Conservation (phyloP, 2,329 filamentous ascomycete species). For the Dichotomopilus funicola region DNA sequence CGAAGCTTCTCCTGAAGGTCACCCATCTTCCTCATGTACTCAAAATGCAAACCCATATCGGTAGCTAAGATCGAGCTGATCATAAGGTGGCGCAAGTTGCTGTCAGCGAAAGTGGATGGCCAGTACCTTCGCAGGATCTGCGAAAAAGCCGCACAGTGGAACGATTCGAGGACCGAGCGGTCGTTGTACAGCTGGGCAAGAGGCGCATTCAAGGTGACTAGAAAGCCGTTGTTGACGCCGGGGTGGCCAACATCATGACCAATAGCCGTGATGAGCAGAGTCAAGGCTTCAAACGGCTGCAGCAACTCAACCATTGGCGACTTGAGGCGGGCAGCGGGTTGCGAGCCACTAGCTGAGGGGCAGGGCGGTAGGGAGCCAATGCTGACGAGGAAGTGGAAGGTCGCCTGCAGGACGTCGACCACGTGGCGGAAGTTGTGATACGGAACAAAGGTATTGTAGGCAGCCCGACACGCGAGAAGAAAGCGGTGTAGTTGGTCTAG, state of each 20-base stretch:
- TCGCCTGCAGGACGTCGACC: conserved; percentile 88
- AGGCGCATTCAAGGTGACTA: conserved; percentile 85
- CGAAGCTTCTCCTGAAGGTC: conserved; percentile 72
- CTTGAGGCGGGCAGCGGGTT: conserved; percentile 30
- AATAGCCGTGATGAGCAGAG: conserved; percentile 88
- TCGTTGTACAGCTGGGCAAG: conserved; percentile 96
- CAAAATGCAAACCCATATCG: conserved; percentile 95
- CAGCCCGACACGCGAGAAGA: conserved; percentile 77
- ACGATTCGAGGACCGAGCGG: conserved; percentile 91
- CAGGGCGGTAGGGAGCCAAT: conserved; percentile 71
- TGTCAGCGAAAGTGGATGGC: conserved; percentile 73
- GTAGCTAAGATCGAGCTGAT: conserved; percentile 97
- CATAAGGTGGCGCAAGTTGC: conserved; percentile 79
- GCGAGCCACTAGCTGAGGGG: conserved; percentile 32
- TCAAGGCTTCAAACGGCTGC: conserved; percentile 81
- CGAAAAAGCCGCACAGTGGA: conserved; percentile 94
- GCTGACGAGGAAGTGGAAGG: conserved; percentile 81
- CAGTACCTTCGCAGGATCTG: conserved; percentile 91
- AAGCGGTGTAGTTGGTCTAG: conserved; percentile 77
- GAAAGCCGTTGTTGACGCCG: conserved; percentile 95
- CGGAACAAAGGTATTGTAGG: conserved; percentile 94
- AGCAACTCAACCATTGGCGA: conserved; percentile 69
- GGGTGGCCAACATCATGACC: conserved; percentile 97
- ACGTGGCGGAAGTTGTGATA: conserved; percentile 99
- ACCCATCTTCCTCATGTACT: conserved; percentile 88